Base-by-base conservation (phyloP, 2,329 filamentous ascomycete species). In the Chaetomium sp. region DNA sequence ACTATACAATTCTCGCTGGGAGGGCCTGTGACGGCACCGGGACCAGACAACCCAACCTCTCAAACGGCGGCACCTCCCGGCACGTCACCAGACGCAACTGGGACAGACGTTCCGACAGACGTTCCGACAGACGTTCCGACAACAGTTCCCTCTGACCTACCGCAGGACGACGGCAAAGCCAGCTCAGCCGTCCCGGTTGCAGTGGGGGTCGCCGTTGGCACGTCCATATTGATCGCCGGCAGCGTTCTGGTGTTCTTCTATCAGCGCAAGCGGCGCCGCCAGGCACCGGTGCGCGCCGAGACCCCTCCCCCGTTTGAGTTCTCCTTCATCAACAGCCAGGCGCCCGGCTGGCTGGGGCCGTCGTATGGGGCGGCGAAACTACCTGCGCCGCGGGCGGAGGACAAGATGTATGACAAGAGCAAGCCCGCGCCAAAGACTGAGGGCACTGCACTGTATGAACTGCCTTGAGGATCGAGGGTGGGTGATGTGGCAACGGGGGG, bases 291-390 rank as follows among this genome's bases (percentile, higher is more conserved):
- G 12, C 49, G 68, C 16, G 68, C 70, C 23, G 68, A 68, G 57
- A 65, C 61, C 1, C 68, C 70, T 5, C 68, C 70, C 7, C 64
- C 65, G 16, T 61, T 66, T 12, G 66, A 66, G 45, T 62, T 64
- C n/a, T 33, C 57, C 7, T 23, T 21, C 13, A 51, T 63, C 31
- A 51, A 53, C 57, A 29, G 31, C 38, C 64, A 54, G 13, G 38
- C 23, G 4, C 54, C 54, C 1, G 58, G 33, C n/a, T 57, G 63
- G 59, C 47, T 54, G 57, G 42, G 31, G 7, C 33, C 47, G 6
- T 21, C 56, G 19, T 55, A 57, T 12, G 56, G 47, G 13, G 16
- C 29, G 13, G 38, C 25, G 6, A 63, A 57, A 31, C 7, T 29
- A 57, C 33, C 29, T 3, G 42, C 7, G 53, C 31, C 31, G 31